Evolutionary conservation across 805 yeast species (phyloP).

Genomic region (Metschnikowia lunata): DNA sequence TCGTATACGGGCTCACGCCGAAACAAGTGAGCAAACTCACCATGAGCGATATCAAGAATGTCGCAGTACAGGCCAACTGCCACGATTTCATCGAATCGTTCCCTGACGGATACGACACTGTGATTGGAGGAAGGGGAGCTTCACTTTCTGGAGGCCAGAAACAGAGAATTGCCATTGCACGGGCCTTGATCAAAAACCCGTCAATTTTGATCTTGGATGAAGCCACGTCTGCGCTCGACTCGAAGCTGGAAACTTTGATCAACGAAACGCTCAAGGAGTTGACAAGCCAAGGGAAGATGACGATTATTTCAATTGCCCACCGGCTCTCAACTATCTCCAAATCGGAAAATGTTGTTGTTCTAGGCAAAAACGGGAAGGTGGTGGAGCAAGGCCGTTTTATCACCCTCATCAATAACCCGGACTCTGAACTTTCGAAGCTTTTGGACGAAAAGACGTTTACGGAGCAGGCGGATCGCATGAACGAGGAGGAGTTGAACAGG

Average conservation of each 20-base stretch:
- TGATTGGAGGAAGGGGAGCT: conserved; percentile 53
- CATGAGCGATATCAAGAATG: conserved; percentile 41
- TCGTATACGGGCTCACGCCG: conserved; percentile 47
- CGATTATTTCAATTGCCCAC: conserved; percentile 43
- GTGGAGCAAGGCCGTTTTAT: conserved; percentile 39
- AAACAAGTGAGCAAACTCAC: conserved; percentile 29
- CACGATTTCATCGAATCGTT: conserved; percentile 53
- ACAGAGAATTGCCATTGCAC: conserved; percentile 71
- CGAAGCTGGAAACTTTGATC: conserved; percentile 44
- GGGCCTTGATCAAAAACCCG: conserved; percentile 67
- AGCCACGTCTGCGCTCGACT: conserved; percentile 62
- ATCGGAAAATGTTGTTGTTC: conserved; percentile 40
- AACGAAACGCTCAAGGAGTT: conserved; percentile 39
- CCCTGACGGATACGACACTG: conserved; percentile 59
- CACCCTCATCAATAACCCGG: conserved; percentile 36
- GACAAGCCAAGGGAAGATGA: conserved; percentile 36
- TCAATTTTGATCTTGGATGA: conserved; percentile 62
- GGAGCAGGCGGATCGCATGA: conserved; percentile 17
- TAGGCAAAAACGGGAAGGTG: conserved; percentile 39
- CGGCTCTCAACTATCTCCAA: conserved; percentile 43
- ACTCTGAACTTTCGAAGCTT: conserved; percentile 39
- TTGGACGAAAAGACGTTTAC: conserved; percentile 33
- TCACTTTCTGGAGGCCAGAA: conserved; percentile 72
- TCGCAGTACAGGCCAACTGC: conserved; percentile 49
- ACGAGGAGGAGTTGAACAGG: conserved; percentile 24